These are phyloP conservation scores for Fragosphaeria purpurea DNA, from an alignment of 2,329 filamentous ascomycete genomes.

Conservation along the genomic window DNA sequence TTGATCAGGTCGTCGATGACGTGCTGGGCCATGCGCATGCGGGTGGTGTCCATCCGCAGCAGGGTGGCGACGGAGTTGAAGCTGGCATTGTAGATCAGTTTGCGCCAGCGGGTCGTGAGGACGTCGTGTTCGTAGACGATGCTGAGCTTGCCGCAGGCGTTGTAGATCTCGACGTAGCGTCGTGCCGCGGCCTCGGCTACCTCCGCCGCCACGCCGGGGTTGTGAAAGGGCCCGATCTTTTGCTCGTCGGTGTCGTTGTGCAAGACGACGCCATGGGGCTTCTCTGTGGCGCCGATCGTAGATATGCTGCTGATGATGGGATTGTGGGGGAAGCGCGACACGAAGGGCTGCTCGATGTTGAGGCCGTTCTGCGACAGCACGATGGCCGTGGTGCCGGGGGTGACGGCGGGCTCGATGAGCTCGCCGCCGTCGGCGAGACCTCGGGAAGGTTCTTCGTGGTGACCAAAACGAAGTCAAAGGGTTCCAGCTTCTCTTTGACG, in stretches of 20 bases:
- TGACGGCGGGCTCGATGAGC: conserved; percentile 10
- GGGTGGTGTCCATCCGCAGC: conserved; percentile 8
- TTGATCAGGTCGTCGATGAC: conserved; percentile 26
- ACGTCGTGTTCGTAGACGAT: conserved; percentile 44
- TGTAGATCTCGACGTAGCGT: conserved; percentile 38
- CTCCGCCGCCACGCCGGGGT: background rate
- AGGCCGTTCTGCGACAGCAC: conserved; percentile 12
- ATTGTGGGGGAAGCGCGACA: conserved; percentile 8
- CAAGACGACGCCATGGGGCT: background rate
- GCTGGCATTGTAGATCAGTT: conserved; percentile 10
- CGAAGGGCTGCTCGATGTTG: conserved; percentile 9
- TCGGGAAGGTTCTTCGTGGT: conserved; percentile 11
- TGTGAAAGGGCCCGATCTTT: background rate
- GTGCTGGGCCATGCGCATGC: conserved; percentile 3
- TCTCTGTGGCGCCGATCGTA: conserved; percentile 1
- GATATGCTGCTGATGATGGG: conserved; percentile 7
- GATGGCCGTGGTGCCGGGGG: conserved; percentile 7
- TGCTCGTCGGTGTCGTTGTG: conserved; percentile 1
- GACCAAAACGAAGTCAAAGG: conserved; percentile 10
- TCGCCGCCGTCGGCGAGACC: conserved; percentile 8
- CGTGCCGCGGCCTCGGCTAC: background rate
- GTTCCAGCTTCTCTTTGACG: background rate
- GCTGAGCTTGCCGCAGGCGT: conserved; percentile 66
- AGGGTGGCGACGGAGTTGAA: conserved; percentile 9
- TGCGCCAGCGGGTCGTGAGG: conserved; percentile 7